phyloP scores from a whole-genome alignment of 1,139 yeast species.

The Entelexis paramagnoliae region DNA sequence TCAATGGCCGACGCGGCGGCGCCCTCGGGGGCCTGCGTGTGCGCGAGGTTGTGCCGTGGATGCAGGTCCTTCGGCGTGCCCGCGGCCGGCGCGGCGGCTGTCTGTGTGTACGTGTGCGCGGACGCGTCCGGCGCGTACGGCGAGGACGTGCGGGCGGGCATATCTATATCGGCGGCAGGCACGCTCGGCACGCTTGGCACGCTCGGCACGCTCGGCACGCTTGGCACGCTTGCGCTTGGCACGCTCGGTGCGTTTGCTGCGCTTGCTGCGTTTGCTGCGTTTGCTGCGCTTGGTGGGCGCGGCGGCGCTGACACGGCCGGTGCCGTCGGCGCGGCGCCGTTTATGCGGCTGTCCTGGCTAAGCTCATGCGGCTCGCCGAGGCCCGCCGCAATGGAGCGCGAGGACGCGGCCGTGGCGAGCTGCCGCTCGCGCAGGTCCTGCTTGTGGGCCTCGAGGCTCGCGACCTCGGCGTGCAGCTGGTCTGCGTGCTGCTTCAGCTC shows the following conservation, averaged over 20 bases:
- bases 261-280: too few species aligned
- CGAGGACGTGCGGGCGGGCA: neutral
- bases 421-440: conserved; percentile 14
- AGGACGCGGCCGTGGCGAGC: conserved; percentile 9
- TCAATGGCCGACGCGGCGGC: neutral
- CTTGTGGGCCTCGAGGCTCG: conserved; percentile 16
- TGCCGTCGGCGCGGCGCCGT: too few species aligned
- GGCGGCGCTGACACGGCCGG: neutral
- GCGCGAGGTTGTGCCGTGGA: neutral
- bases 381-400: neutral
- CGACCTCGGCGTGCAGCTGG: conserved; percentile 21
- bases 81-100: conserved; percentile 1
- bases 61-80: neutral
- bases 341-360: neutral
- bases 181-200: neutral
- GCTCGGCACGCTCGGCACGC: too few species aligned
- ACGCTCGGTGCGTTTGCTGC: too few species aligned
- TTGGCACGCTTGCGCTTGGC: too few species aligned
- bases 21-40: neutral
- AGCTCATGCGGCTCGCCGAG: too few species aligned
- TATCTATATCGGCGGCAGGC: neutral
- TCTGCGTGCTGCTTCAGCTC: conserved; percentile 15
- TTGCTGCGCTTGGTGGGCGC: neutral
- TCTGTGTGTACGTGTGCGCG: neutral
- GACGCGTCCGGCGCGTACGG: neutral